These are phyloP conservation scores for Hyphopichia fennica DNA, from an alignment of 1,139 yeast genomes.

Conservation along the genomic window DNA sequence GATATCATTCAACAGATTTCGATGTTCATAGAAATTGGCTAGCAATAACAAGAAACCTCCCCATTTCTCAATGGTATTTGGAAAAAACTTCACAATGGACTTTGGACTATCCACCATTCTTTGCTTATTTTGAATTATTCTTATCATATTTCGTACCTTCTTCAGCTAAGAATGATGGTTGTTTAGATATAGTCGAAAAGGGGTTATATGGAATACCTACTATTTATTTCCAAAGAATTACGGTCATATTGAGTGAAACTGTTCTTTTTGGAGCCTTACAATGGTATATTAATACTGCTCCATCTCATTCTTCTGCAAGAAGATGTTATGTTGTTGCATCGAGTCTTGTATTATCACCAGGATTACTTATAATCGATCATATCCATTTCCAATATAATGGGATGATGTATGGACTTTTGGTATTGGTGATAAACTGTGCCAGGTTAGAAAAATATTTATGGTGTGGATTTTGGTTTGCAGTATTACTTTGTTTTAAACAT, in stretches of 20 bases:
- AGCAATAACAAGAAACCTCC: slow-evolving; percentile 82
- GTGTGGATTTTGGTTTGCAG: slow-evolving; percentile 75
- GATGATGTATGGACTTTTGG: slow-evolving; percentile 81
- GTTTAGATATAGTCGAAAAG: slow-evolving; percentile 64
- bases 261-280: slow-evolving; percentile 71
- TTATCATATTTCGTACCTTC: slow-evolving; percentile 72
- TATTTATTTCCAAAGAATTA: slow-evolving; percentile 71
- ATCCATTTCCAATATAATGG: slow-evolving; percentile 96
- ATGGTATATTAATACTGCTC: slow-evolving; percentile 61
- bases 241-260: slow-evolving; percentile 78
- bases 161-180: slow-evolving; percentile 68
- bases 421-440: slow-evolving; percentile 73
- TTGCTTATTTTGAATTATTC: slow-evolving; percentile 90
- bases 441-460: slow-evolving; percentile 54
- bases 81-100: slow-evolving; percentile 94
- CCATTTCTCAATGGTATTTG: slow-evolving; percentile 76
- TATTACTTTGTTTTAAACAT: slow-evolving; percentile 87
- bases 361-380: slow-evolving; percentile 82
- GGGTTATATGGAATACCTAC: slow-evolving; percentile 80
- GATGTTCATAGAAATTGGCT: slow-evolving; percentile 98
- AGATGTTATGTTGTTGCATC: slow-evolving; percentile 77
- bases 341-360: slow-evolving; percentile 85
- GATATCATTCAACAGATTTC: slow-evolving; percentile 85
- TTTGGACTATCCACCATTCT: slow-evolving; percentile 94
- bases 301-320: slow-evolving; percentile 30